Evolutionary conservation across 2,329 filamentous ascomycete genomes (phyloP), one percentile per base, ranked within the genome.

Genomic region (Colletotrichum tanaceti): DNA sequence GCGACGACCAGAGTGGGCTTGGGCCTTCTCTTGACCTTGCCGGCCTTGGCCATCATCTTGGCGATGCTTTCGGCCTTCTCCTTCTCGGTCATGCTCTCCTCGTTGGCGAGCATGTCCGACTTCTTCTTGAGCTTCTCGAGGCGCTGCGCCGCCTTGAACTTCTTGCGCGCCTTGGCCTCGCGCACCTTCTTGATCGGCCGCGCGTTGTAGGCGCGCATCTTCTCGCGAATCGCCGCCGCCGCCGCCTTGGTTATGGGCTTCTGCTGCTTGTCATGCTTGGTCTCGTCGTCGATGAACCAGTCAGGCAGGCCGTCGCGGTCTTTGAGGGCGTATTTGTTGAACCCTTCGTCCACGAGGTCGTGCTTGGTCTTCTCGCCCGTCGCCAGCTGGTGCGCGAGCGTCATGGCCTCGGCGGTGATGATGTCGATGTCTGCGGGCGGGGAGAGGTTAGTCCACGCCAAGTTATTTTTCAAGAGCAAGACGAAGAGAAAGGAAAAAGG

Each of bases 361-460:
- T 91, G 81, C 53, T 88, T 91, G 0, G 90, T 92, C 79, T 91
- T 94, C 77, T 95, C 87, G 52, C 95, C 95, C 0, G 91, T 93
- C 4, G 94, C 96, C 68, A 99, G 90, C 76, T 93, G 89, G 72
- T 98, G 96, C 0, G 96, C 97, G 18, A 99, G 86, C 0, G 95
- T 97, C 96, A 99, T 99, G 72, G 97, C 96, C 84, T 99, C 96
- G 5, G 94, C 96, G n/a, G 96, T 99, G 76, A 98, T 97, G 75
- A 99, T 98, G 78, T 98, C 94, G 80, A 99, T 97, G 77, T 98
- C 94, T 86, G 80, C 77, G 1, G 24, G n/a, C 35, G 28, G 63
- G 53, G n/a, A n/a, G n/a, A n/a, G 32, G 62, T 75, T 73, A 77
- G 75, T n/a, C 7, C 20, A 16, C 5, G 9, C 32, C 10, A n/a